Conservation (phyloP, 192 early-diverging fungal species). For the Geranomyces michiganensis region DNA sequence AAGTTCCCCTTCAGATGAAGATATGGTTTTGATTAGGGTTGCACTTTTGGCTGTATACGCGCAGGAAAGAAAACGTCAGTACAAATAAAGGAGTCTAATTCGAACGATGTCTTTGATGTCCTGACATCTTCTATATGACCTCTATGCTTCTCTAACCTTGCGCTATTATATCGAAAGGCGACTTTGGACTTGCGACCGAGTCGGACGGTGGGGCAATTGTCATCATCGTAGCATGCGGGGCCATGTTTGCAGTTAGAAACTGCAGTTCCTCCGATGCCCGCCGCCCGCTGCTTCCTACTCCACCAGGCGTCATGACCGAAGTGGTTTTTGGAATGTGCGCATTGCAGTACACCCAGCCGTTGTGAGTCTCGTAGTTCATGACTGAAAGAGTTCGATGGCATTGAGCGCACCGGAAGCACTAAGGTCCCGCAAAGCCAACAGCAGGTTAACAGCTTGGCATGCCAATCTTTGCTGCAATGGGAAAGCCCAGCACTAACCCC, state of each 20-base stretch:
- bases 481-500: conserved; percentile 9
- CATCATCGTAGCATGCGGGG: neutral
- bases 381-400: conserved; percentile 31
- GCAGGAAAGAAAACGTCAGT: too few species aligned
- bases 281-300: neutral
- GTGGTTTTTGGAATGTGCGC: conserved; percentile 19
- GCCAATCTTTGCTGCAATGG: neutral
- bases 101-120: too few species aligned
- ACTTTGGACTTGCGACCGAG: neutral
- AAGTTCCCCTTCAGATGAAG: neutral
- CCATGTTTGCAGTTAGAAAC: neutral
- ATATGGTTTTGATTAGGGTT: neutral
- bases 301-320: neutral
- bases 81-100: too few species aligned
- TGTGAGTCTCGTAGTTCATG: conserved; percentile 19
- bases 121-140: too few species aligned
- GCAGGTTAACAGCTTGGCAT: neutral
- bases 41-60: too few species aligned
- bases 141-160: too few species aligned
- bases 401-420: conserved; percentile 28
- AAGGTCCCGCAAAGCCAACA: too few species aligned
- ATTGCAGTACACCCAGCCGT: conserved; percentile 29
- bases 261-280: neutral
- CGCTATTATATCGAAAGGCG: neutral
- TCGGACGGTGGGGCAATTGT: too few species aligned